Percentiles rank a stretch among this genome's conserved stretches.
Evolutionary conservation across 164 flowering plant species (phyloP).

Genomic region (Stephania japonica): DNA sequence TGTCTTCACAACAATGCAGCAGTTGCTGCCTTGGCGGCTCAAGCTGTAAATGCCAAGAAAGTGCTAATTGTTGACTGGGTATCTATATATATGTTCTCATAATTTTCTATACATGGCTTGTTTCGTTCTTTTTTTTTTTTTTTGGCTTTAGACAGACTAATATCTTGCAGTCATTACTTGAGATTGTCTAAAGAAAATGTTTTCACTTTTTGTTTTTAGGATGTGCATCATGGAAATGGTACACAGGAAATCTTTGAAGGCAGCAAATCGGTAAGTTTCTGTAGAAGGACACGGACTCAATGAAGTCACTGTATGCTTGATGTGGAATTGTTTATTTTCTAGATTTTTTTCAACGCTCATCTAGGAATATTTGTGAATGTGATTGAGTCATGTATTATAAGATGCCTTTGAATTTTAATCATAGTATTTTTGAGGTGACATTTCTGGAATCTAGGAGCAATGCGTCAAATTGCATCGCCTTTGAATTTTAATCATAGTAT

Average conservation of each 20-base stretch:
- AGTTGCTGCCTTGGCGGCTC: slow-evolving; percentile 83
- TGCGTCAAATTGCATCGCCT: too few relatives aligned
- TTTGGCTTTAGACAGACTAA: neutral
- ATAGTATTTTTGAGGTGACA: too few relatives aligned
- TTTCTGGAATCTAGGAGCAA: too few relatives aligned
- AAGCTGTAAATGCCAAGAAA: slow-evolving; percentile 79
- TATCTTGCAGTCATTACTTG: neutral
- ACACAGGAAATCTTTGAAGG: slow-evolving; percentile 94
- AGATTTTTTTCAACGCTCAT: neutral
- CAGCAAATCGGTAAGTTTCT: slow-evolving; percentile 69
- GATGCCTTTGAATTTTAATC: neutral
- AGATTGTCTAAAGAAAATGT: neutral
- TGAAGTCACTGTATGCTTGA: too few relatives aligned
- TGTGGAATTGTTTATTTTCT: too few relatives aligned
- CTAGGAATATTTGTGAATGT: neutral
- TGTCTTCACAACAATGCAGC: slow-evolving; percentile 99
- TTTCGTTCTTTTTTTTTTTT: neutral
- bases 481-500: too few relatives aligned
- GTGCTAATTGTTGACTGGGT: slow-evolving; percentile 97
- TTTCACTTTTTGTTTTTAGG: slow-evolving; percentile 38
- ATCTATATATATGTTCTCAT: slow-evolving; percentile 14
- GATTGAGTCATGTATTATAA: neutral
- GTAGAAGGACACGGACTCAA: neutral
- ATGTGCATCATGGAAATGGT: slow-evolving; percentile 99
- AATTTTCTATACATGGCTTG: neutral